Evolutionary conservation across 257 asterid genomes (phyloP).

Genomic region (Datura wrightii): DNA sequence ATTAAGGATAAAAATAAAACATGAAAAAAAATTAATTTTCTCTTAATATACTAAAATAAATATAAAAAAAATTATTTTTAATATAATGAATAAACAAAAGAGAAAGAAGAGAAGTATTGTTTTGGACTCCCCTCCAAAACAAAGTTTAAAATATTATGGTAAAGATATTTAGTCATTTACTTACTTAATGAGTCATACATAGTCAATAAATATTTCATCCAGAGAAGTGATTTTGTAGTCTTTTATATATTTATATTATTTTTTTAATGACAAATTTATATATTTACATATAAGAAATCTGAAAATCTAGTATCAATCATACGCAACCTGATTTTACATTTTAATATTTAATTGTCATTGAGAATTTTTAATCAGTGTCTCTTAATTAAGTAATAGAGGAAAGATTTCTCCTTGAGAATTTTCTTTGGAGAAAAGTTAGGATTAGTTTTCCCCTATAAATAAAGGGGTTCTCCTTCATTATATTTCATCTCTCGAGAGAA

Average conservation of each 20-base stretch:
- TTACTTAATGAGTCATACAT: neutral
- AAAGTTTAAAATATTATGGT: neutral
- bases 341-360: neutral
- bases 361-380: neutral
- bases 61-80: neutral
- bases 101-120: rapidly evolving
- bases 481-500: too few relatives aligned
- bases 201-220: too few relatives aligned
- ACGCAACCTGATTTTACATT: neutral
- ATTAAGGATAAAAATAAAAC: neutral
- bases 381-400: neutral
- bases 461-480: too few relatives aligned
- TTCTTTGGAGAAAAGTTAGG: too few relatives aligned
- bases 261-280: too few relatives aligned
- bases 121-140: neutral
- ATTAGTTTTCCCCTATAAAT: too few relatives aligned
- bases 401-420: too few relatives aligned
- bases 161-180: neutral
- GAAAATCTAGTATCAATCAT: too few relatives aligned
- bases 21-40: neutral
- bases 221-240: too few relatives aligned
- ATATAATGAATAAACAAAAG: neutral
- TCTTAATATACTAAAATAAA: neutral
- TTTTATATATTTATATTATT: too few relatives aligned
- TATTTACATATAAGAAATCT: too few relatives aligned